Conservation (phyloP, 2,329 filamentous ascomycete species). For the Orbilia blumenaviensis region DNA sequence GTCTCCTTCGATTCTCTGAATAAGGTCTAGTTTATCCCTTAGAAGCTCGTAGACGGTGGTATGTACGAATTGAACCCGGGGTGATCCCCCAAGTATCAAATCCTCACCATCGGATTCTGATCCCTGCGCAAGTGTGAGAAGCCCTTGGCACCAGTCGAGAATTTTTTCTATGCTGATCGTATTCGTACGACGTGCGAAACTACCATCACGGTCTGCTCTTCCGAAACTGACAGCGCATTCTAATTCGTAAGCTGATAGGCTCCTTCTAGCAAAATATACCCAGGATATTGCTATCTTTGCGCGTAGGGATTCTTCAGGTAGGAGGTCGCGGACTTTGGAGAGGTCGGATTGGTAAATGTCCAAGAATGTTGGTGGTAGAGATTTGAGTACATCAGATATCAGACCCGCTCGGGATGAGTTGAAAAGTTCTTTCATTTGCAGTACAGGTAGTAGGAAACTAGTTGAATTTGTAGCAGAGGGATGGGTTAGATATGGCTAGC, state of each 20-base stretch:
- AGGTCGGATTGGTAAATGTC: conserved; percentile 13
- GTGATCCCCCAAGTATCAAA: neutral
- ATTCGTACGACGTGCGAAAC: neutral
- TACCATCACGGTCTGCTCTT: neutral
- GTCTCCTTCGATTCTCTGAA: conserved; percentile 12
- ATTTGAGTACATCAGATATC: conserved; percentile 11
- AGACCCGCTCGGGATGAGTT: neutral
- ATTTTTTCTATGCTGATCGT: neutral
- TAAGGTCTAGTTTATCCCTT: neutral
- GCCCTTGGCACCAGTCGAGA: conserved; percentile 22
- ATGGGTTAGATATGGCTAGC: neutral
- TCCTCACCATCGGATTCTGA: neutral
- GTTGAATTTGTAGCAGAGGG: neutral
- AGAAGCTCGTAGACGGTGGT: conserved; percentile 15
- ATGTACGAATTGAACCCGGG: conserved; percentile 18
- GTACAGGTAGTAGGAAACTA: conserved; percentile 15
- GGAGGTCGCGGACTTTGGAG: neutral
- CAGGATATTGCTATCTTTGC: conserved; percentile 29
- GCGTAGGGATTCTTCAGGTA: conserved; percentile 1
- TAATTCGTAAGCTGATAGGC: conserved; percentile 22
- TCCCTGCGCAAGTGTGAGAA: neutral
- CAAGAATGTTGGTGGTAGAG: conserved; percentile 8
- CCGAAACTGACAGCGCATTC: conserved; percentile 25
- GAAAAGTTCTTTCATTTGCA: conserved; percentile 19
- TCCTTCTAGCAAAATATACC: conserved; percentile 23